These are phyloP conservation scores for Parietichytrium sp. DNA, from an alignment of 108 stramenopile species.

Conservation along the genomic window DNA sequence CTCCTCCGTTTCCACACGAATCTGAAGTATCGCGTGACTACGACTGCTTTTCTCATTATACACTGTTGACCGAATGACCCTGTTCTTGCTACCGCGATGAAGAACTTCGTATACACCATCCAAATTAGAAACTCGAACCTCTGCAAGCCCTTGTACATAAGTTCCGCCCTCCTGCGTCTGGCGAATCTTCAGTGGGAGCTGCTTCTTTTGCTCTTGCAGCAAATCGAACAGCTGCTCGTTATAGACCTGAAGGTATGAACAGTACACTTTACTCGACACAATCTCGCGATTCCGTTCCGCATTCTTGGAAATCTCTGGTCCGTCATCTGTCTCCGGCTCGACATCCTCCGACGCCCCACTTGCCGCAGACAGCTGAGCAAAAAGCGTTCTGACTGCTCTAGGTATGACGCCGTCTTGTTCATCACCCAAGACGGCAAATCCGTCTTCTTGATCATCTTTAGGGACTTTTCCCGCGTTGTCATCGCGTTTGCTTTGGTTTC, in stretches of 20 bases:
- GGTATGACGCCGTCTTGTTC: slow-evolving; percentile 62
- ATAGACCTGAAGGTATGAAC: slow-evolving; percentile 63
- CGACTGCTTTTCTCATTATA: slow-evolving; percentile 62
- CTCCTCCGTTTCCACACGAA: slow-evolving; percentile 47
- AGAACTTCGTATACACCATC: slow-evolving; percentile 51
- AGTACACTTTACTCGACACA: slow-evolving; percentile 48
- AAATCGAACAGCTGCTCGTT: slow-evolving; percentile 63
- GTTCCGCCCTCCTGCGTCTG: slow-evolving; percentile 32
- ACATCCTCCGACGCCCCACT: not conserved
- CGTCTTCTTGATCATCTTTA: too few relatives aligned
- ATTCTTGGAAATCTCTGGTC: slow-evolving; percentile 43
- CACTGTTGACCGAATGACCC: slow-evolving; percentile 56
- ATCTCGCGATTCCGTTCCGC: slow-evolving; percentile 62
- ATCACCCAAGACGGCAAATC: too few relatives aligned
- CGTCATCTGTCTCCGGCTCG: not conserved
- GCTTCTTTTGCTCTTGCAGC: slow-evolving; percentile 46
- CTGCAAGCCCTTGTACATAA: slow-evolving; percentile 43
- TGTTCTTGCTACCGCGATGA: slow-evolving; percentile 45
- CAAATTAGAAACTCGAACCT: slow-evolving; percentile 47
- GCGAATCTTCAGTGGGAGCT: slow-evolving; percentile 24
- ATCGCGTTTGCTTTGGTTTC: not conserved
- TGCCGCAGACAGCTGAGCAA: slow-evolving; percentile 26
- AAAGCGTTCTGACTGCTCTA: slow-evolving; percentile 47
- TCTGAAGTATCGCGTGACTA: slow-evolving; percentile 64
- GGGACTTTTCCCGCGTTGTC: too few relatives aligned